These are phyloP conservation scores for Spathaspora sp. DNA, from an alignment of 805 yeast species.

Conservation along the genomic window DNA sequence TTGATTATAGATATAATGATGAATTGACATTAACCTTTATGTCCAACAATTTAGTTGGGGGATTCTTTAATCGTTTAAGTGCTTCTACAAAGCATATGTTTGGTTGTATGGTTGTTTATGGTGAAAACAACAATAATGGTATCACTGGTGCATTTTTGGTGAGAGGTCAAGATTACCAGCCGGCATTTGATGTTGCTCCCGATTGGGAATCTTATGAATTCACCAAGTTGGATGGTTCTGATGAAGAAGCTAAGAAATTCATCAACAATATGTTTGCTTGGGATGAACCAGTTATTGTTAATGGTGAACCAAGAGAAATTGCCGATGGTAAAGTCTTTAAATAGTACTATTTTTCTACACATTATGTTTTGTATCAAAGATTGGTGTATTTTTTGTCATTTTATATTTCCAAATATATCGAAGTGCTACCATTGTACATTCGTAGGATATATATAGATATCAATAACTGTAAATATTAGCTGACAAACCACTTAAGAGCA, in stretches of 20 bases:
- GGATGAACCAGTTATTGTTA: slow-evolving; percentile 86
- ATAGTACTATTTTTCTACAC: slow-evolving; percentile 31
- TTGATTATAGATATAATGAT: slow-evolving; percentile 95
- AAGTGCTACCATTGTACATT: too few relatives aligned
- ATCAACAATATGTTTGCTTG: slow-evolving; percentile 94
- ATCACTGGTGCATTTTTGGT: slow-evolving; percentile 91
- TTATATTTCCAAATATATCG: too few relatives aligned
- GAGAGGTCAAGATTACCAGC: slow-evolving; percentile 87
- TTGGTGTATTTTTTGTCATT: too few relatives aligned
- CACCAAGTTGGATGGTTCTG: slow-evolving; percentile 77
- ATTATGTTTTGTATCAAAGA: too few relatives aligned
- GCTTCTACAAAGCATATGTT: slow-evolving; percentile 93
- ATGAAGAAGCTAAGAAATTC: slow-evolving; percentile 73
- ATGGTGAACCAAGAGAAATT: slow-evolving; percentile 81
- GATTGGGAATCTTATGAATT: slow-evolving; percentile 95
- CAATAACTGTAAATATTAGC: too few relatives aligned
- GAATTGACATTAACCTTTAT: slow-evolving; percentile 95
- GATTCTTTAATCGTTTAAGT: slow-evolving; percentile 92
- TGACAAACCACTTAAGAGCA: too few relatives aligned
- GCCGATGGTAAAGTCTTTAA: slow-evolving; percentile 98
- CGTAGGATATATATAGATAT: too few relatives aligned
- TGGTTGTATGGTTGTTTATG: slow-evolving; percentile 92
- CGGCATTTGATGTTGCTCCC: slow-evolving; percentile 98
- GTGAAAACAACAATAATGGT: slow-evolving; percentile 98
- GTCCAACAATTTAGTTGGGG: slow-evolving; percentile 98